Evolutionary conservation across 2,329 filamentous ascomycete genomes (phyloP).

Genomic region (Kalaharituber pfeilii): DNA sequence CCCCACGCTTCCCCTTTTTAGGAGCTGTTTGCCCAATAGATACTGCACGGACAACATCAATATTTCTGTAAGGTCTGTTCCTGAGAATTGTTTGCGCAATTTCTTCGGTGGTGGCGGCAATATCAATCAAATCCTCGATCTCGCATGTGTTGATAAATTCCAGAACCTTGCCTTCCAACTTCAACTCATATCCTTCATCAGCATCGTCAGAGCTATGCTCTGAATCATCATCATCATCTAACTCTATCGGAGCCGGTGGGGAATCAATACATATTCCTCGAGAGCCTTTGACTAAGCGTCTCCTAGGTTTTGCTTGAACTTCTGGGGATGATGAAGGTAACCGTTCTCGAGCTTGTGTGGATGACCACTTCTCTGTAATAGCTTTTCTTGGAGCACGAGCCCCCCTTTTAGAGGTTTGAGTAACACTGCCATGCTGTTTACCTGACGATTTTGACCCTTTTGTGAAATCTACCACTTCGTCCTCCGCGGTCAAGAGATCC

Average conservation of each 20-base stretch:
- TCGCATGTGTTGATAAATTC: conserved; percentile 70
- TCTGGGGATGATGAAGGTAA: not conserved
- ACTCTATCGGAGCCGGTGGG: conserved; percentile 16
- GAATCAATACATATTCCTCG: conserved; percentile 19
- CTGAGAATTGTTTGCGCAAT: conserved; percentile 52
- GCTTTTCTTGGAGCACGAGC: not conserved
- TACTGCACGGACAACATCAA: conserved; percentile 44
- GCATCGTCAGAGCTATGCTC: conserved; percentile 24
- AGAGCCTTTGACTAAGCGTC: conserved; percentile 21
- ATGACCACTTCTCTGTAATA: conserved; percentile 1
- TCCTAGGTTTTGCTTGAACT: conserved; percentile 7
- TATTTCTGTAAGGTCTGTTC: conserved; percentile 52
- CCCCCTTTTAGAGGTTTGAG: not conserved
- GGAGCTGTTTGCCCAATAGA: conserved; percentile 36
- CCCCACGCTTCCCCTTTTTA: conserved; percentile 35
- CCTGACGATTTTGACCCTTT: not conserved
- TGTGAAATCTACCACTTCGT: conserved; percentile 19
- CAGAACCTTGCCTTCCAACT: conserved; percentile 43
- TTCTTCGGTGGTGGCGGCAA: conserved; percentile 56
- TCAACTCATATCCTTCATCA: conserved; percentile 28
- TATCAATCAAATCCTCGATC: conserved; percentile 58
- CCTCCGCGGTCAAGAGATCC: conserved; percentile 32
- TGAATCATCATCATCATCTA: conserved; percentile 24
- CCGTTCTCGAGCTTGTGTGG: not conserved
- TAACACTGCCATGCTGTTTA: no score